Evolutionary conservation across 2,329 filamentous ascomycete species (phyloP), one percentile per base, ranked within the genome.

Genomic region (Cercospora zeae-maydis): DNA sequence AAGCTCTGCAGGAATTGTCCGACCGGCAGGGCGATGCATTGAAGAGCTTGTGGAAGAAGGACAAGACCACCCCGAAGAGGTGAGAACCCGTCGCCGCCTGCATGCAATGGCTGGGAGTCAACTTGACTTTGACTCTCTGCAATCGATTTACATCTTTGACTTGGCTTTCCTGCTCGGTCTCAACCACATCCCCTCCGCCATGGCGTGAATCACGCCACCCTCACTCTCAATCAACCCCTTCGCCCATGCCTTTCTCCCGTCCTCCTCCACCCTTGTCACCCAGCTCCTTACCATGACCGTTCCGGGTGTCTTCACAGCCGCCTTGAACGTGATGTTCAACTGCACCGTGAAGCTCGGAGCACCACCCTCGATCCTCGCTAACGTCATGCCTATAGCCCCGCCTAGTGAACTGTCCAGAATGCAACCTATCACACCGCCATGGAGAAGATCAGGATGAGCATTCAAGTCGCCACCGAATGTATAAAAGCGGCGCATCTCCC

Each of bases 111-210:
- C 24, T 27, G 24, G 6, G 24, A 27, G 6, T 27, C 16, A 16
- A 21, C 37, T 3, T 19, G 16, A 21, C 16, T 1, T n/a, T 42
- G 4, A n/a, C 37, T 42, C n/a, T 45, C 4, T 45, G 10, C 2
- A 16, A 19, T 13, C 39, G 16, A 45, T 45, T 24, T 33, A 52
- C 27, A 52, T 24, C 47, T 33, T 52, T 24, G 47, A 52, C 37
- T 27, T 52, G 13, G 24, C 24, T 52, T 63, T 66, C 36, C 39
- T 54, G 39, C 60, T 61, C 34, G 65, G 56, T 21, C 67, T 53
- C 47, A 69, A n/a, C 67, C 67, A 69, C 64, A 69, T 62, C 3
- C 67, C 67, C 49, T 67, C 59, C 5, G 67, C 67, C 5, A 49
- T 30, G 9, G 66, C 67, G 59, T 67, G 63, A 19, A 69, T 61